phyloP scores from a whole-genome alignment of 176 grass and related monocot species.

The Musa troglodytarum region DNA sequence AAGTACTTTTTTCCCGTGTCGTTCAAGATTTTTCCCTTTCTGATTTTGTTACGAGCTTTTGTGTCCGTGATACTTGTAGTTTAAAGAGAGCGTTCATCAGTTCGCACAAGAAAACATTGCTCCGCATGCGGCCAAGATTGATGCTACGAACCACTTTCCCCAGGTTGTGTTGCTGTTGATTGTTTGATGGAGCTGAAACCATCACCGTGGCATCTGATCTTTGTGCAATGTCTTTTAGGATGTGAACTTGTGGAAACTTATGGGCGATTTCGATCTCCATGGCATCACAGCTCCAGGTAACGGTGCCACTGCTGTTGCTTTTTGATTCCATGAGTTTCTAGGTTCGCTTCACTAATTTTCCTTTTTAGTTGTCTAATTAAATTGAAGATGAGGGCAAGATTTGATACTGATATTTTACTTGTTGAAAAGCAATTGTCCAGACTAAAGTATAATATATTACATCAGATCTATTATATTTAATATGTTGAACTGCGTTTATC shows the following conservation, averaged over 20 bases:
- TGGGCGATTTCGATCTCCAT: conserved; percentile 95
- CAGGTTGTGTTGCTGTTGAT: conserved; percentile 20
- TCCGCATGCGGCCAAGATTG: conserved; percentile 66
- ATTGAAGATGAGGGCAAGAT: neutral
- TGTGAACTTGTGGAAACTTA: conserved; percentile 80
- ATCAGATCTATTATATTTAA: no score
- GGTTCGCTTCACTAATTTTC: neutral
- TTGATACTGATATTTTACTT: neutral
- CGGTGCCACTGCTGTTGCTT: neutral
- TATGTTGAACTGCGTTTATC: no score
- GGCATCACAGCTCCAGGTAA: conserved; percentile 80
- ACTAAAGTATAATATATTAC: no score
- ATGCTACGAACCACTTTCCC: conserved; percentile 60
- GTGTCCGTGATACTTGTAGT: conserved; percentile 28
- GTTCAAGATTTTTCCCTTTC: neutral
- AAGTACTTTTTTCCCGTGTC: no score
- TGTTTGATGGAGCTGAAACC: neutral
- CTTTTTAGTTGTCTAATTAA: neutral
- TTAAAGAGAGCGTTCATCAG: conserved; percentile 78
- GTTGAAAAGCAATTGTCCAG: neutral
- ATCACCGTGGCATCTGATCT: neutral
- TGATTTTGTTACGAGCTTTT: no score
- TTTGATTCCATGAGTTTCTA: neutral
- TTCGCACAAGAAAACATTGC: conserved; percentile 87
- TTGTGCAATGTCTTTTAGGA: conserved; percentile 23